Percentiles rank a stretch among this genome's conserved stretches.
Evolutionary conservation across 306 rosid genomes (phyloP).

Genomic region (Datisca glomerata): DNA sequence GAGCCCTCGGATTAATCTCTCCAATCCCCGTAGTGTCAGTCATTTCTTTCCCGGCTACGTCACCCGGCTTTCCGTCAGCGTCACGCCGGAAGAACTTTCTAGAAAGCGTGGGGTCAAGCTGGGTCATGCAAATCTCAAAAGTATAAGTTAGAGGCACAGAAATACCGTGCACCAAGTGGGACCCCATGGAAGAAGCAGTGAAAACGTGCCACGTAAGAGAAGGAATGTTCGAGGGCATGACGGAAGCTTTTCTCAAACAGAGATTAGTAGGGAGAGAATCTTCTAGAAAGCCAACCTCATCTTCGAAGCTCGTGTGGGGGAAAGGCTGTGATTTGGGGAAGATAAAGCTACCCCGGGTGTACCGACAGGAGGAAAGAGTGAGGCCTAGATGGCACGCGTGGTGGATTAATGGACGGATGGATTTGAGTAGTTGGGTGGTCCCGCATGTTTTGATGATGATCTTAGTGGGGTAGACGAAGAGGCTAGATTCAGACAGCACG

Average conservation of each 20-base stretch:
- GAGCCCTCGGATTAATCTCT: conserved; percentile 48
- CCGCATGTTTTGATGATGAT: conserved; percentile 96
- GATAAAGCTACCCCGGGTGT: conserved; percentile 82
- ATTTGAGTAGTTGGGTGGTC: conserved; percentile 92
- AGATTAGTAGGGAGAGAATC: conserved; percentile 41
- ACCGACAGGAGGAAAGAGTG: conserved; percentile 40
- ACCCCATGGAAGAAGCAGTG: conserved; percentile 32
- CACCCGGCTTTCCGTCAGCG: conserved; percentile 44
- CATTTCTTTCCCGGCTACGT: conserved; percentile 80
- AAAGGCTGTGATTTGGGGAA: conserved; percentile 80
- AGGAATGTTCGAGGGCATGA: conserved; percentile 60
- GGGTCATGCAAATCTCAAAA: conserved; percentile 90
- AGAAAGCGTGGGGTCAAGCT: conserved; percentile 57
- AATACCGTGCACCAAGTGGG: background rate
- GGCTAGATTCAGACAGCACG: conserved; percentile 89
- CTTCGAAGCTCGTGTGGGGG: conserved; percentile 67
- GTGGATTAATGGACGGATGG: conserved; percentile 58
- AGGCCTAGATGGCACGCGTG: conserved; percentile 36
- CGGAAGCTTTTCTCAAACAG: conserved; percentile 54
- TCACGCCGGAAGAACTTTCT: conserved; percentile 48
- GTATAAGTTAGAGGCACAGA: conserved; percentile 35
- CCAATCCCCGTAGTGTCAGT: conserved; percentile 58
- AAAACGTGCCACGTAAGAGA: conserved; percentile 90
- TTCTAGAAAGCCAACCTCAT: conserved; percentile 55
- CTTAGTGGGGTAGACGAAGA: conserved; percentile 87